Percentiles rank a stretch among this genome's conserved stretches.
Evolutionary conservation across 805 yeast species (phyloP).

Genomic region (Candida maltosa): DNA sequence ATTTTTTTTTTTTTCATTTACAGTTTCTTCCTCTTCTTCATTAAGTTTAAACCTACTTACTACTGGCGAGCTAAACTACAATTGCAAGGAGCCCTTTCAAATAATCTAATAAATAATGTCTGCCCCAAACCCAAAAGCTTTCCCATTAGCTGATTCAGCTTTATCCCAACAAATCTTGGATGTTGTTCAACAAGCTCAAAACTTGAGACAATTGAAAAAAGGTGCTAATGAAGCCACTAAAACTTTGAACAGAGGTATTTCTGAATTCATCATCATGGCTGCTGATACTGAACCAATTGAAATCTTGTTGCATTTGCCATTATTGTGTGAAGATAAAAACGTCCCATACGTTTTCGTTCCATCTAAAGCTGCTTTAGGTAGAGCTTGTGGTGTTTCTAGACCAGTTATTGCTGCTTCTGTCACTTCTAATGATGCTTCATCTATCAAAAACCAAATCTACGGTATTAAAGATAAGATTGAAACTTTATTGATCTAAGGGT

Average conservation of each 20-base stretch:
- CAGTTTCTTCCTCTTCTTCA: constrained; percentile 7
- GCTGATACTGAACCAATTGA: constrained; percentile 99
- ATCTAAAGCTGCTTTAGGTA: constrained; percentile 96
- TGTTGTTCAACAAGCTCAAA: constrained; percentile 96
- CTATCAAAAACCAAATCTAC: constrained; percentile 95
- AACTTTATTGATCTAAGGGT: constrained; percentile 78
- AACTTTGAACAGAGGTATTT: constrained; percentile 98
- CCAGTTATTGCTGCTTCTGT: constrained; percentile 98
- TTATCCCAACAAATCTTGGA: constrained; percentile 95
- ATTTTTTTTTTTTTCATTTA: too few relatives aligned
- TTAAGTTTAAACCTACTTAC: background rate
- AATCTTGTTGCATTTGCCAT: constrained; percentile 94
- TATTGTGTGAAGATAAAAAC: constrained; percentile 98
- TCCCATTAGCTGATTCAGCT: constrained; percentile 96
- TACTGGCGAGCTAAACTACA: constrained; percentile 28
- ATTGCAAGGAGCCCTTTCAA: constrained; percentile 50
- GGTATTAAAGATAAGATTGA: constrained; percentile 99
- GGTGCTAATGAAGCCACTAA: constrained; percentile 99
- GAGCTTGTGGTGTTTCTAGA: constrained; percentile 99
- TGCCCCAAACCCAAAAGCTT: constrained; percentile 95
- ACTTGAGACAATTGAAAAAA: constrained; percentile 96
- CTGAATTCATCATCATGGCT: constrained; percentile 99
- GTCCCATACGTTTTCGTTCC: constrained; percentile 99
- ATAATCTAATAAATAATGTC: constrained; percentile 46
- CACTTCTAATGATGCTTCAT: constrained; percentile 97